Conservation (phyloP, 2,329 filamentous ascomycete species). For the Neonectria coccinea region DNA sequence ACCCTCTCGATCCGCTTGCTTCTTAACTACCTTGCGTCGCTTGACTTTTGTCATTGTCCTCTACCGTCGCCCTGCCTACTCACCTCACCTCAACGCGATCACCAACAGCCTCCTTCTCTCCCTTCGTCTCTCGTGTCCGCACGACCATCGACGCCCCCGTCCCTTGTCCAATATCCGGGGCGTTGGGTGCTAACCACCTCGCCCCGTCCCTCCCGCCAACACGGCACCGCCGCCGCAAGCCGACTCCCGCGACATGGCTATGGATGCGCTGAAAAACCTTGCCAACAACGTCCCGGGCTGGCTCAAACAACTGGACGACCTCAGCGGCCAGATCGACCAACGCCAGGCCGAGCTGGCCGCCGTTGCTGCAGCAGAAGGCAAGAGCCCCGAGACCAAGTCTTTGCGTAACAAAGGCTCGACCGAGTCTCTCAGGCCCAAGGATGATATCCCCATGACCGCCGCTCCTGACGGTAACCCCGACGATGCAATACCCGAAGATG, state of each 20-base stretch:
- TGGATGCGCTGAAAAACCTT: constrained; percentile 69
- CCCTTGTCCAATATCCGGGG: constrained; percentile 34
- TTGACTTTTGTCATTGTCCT: background rate
- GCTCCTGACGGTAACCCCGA: constrained; percentile 32
- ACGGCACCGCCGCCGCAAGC: constrained; percentile 47
- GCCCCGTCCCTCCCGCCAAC: constrained; percentile 42
- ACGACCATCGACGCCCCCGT: background rate
- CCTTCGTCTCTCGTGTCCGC: background rate
- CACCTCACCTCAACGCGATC: background rate
- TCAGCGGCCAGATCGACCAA: constrained; percentile 70
- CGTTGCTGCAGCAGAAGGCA: constrained; percentile 50
- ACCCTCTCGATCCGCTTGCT: background rate
- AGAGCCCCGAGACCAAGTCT: constrained; percentile 52
- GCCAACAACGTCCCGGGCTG: constrained; percentile 69
- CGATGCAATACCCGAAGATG: constrained; percentile 39
- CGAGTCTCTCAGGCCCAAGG: constrained; percentile 64
- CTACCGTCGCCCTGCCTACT: background rate
- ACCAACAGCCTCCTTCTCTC: background rate
- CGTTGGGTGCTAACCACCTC: constrained; percentile 50
- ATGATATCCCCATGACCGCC: constrained; percentile 53
- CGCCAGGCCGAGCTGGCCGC: constrained; percentile 71
- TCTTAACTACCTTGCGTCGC: background rate
- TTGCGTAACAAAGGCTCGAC: constrained; percentile 65
- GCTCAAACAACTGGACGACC: constrained; percentile 68
- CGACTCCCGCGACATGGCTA: constrained; percentile 55